A percentile compares a stretch with the other conserved stretches of the same genome.
Conservation (phyloP, 1,284 basidiomycete species). For the Schizophyllum amplum region DNA sequence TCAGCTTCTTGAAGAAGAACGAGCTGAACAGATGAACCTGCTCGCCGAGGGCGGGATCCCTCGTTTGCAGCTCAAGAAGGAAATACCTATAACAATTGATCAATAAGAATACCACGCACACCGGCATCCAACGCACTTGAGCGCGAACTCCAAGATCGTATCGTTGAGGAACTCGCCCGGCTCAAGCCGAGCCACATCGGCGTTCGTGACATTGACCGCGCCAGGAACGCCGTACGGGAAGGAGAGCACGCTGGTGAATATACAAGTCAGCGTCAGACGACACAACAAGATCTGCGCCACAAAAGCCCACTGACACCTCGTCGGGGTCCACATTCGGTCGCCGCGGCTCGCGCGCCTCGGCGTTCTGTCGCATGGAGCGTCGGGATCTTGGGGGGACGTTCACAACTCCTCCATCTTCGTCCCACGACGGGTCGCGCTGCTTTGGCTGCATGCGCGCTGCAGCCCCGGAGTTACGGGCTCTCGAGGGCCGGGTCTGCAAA, state of each 20-base stretch:
- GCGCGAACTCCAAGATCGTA: conserved; percentile 90
- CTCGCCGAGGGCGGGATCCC: conserved; percentile 54
- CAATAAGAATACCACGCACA: conserved; percentile 1
- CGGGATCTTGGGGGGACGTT: not conserved
- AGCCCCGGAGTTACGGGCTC: not conserved
- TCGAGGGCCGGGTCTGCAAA: no score
- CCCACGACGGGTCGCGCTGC: not conserved
- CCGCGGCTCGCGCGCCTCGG: not conserved
- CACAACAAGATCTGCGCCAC: not conserved
- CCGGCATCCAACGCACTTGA: conserved; percentile 53
- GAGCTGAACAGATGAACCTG: conserved; percentile 91
- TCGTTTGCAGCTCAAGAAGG: conserved; percentile 46
- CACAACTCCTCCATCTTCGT: not conserved
- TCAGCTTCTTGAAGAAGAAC: conserved; percentile 96
- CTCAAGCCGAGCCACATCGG: conserved; percentile 68
- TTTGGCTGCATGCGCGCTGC: not conserved
- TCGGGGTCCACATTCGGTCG: conserved; percentile 38
- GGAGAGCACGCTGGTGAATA: conserved; percentile 51
- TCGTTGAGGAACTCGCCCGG: conserved; percentile 90
- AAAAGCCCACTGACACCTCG: conserved; percentile 45
- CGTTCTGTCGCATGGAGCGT: not conserved
- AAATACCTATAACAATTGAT: conserved; percentile 46
- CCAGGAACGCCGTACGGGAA: conserved; percentile 67
- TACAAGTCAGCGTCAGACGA: conserved; percentile 3
- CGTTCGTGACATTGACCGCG: conserved; percentile 70